These are phyloP conservation scores for Lactuca saligna DNA, from an alignment of 129 eudicot species.

Conservation along the genomic window DNA sequence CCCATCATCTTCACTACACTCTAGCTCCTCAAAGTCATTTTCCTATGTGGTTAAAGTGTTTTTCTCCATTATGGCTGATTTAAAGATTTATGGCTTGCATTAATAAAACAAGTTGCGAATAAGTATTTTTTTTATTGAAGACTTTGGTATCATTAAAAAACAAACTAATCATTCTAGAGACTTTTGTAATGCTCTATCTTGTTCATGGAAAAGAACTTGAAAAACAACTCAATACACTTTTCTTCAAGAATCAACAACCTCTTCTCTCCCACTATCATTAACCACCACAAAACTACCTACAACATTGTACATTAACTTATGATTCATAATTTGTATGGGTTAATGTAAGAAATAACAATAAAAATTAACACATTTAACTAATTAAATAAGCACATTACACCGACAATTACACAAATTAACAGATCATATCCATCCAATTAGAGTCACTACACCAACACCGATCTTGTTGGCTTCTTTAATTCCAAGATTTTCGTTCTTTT, in stretches of 20 bases:
- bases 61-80: slow-evolving; percentile 25
- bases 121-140: neutral
- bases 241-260: slow-evolving; percentile 69
- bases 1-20: slow-evolving; percentile 73
- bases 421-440: no score
- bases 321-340: no score
- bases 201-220: slow-evolving; percentile 81
- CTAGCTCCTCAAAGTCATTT: slow-evolving; percentile 30
- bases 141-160: neutral
- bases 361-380: neutral
- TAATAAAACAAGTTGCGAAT: slow-evolving; percentile 11
- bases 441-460: no score
- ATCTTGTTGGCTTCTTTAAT: no score
- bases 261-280: slow-evolving; percentile 87
- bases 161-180: slow-evolving; percentile 58
- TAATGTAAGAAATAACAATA: no score
- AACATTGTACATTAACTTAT: neutral
- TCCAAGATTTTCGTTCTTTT: no score
- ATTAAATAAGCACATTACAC: no score
- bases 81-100: slow-evolving; percentile 72
- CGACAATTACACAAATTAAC: no score
- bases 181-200: slow-evolving; percentile 66
- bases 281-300: slow-evolving; percentile 87
- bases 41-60: slow-evolving; percentile 14
- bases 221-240: slow-evolving; percentile 76